These are phyloP conservation scores for Rosa persica DNA, from an alignment of 306 rosid species.

Conservation along the genomic window DNA sequence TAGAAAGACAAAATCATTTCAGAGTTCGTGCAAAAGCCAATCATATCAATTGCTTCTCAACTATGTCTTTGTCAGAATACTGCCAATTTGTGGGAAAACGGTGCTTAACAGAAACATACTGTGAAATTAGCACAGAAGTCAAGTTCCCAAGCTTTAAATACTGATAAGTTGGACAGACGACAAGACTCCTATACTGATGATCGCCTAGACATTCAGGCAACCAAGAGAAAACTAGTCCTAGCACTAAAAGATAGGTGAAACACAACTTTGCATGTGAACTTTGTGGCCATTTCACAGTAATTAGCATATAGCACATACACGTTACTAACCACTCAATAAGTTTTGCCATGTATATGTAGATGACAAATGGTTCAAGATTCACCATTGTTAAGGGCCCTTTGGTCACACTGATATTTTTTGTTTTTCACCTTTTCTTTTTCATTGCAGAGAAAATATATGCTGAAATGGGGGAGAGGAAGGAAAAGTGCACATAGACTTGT, in stretches of 20 bases:
- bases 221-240: not conserved
- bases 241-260: slow-evolving; percentile 1
- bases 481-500: not conserved
- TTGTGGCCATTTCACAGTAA: not conserved
- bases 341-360: not conserved
- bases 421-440: not conserved
- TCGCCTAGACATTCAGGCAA: not conserved
- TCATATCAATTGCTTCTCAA: not conserved
- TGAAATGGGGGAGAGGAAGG: not conserved
- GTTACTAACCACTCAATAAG: not conserved
- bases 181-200: not conserved
- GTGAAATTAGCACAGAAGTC: not conserved
- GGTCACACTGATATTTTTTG: not conserved
- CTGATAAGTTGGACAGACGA: not conserved
- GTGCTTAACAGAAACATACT: not conserved
- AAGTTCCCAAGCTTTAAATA: not conserved
- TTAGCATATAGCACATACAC: not conserved
- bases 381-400: not conserved
- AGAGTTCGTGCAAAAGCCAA: not conserved
- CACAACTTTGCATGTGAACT: not conserved
- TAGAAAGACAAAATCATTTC: not conserved
- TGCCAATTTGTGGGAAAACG: not conserved
- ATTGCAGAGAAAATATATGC: not conserved
- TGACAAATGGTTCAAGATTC: not conserved
- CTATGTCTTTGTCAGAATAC: not conserved